Conservation (phyloP, 108 stramenopile genomes). For the Cyclotella sp. region DNA sequence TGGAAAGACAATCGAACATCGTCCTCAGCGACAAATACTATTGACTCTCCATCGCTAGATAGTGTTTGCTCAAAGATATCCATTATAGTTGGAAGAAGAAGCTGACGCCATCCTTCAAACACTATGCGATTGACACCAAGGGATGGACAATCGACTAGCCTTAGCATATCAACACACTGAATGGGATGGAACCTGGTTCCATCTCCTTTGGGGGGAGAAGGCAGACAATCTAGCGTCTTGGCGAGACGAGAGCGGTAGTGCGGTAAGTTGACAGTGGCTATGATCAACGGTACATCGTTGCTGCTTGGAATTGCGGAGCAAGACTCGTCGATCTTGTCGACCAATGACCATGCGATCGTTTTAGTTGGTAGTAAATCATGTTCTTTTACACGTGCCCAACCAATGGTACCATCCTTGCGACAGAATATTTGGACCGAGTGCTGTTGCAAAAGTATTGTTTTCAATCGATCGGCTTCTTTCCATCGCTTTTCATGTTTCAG, state of each 20-base stretch:
- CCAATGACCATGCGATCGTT: slow-evolving; percentile 15
- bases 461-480: slow-evolving; percentile 41
- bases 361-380: neutral
- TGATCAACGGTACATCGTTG: slow-evolving; percentile 20
- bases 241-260: slow-evolving; percentile 34
- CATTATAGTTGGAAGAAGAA: slow-evolving; percentile 25
- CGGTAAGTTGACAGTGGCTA: slow-evolving; percentile 32
- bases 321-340: neutral
- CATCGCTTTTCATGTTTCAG: slow-evolving; percentile 10
- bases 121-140: slow-evolving; percentile 39
- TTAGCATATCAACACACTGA: slow-evolving; percentile 30
- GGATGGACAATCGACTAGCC: slow-evolving; percentile 17
- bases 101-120: slow-evolving; percentile 43
- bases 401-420: slow-evolving; percentile 32
- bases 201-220: slow-evolving; percentile 5
- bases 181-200: slow-evolving; percentile 21
- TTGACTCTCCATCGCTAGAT: neutral
- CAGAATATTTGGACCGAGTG: slow-evolving; percentile 28
- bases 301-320: neutral
- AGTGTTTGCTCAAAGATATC: neutral
- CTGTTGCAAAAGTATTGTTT: slow-evolving; percentile 16
- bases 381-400: slow-evolving; percentile 22
- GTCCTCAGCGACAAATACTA: slow-evolving; percentile 37
- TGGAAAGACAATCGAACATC: slow-evolving; percentile 25
- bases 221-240: slow-evolving; percentile 23